These are phyloP conservation scores for Neurospora cerealis DNA, from an alignment of 495 filamentous ascomycete species.

Conservation along the genomic window DNA sequence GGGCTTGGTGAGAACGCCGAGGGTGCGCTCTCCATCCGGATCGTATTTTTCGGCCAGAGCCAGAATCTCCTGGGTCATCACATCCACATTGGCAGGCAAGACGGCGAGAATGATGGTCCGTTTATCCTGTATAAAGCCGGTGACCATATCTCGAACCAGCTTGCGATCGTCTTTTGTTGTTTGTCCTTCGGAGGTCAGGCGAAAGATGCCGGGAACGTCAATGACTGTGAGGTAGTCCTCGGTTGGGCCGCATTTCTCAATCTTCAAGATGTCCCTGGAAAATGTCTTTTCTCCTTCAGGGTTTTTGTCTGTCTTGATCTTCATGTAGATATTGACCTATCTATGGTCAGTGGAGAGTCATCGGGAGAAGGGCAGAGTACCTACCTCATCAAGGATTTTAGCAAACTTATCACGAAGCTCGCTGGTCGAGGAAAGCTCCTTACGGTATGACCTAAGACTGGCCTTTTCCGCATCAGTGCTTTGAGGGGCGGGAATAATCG, in stretches of 20 bases:
- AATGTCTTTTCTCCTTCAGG: constrained; percentile 25
- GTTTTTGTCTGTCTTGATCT: constrained; percentile 15
- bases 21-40: constrained; percentile 38
- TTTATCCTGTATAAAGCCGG: constrained; percentile 33
- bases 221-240: constrained; percentile 51
- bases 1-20: constrained; percentile 53
- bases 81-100: constrained; percentile 48
- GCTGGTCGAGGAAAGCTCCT: constrained; percentile 1
- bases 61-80: constrained; percentile 53
- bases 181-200: constrained; percentile 35
- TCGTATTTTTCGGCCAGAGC: constrained; percentile 41
- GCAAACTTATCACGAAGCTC: constrained; percentile 12
- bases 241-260: constrained; percentile 45
- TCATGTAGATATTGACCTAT: constrained; percentile 30
- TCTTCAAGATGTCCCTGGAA: constrained; percentile 41
- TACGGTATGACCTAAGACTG: constrained; percentile 9
- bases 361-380: neutral
- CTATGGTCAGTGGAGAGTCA: no score
- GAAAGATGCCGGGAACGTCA: constrained; percentile 57
- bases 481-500: constrained; percentile 32
- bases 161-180: constrained; percentile 39
- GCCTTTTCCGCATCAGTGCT: constrained; percentile 10
- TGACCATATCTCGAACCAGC: constrained; percentile 44
- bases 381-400: constrained; percentile 16
- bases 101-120: constrained; percentile 51